Evolutionary conservation across 805 yeast genomes (phyloP).

Genomic region (Priceomyces castillae): DNA sequence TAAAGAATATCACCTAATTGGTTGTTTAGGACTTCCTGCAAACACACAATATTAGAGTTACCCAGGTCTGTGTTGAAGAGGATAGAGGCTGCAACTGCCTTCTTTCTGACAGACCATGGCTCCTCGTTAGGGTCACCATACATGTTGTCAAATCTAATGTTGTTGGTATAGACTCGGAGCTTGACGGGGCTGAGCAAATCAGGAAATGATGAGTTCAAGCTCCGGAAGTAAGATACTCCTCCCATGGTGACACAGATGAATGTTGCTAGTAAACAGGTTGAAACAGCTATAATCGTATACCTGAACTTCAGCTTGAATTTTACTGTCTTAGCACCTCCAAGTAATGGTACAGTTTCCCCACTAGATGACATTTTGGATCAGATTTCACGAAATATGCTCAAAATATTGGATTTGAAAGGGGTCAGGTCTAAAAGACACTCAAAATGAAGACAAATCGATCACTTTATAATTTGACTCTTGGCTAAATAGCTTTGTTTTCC

Average conservation of each 20-base stretch:
- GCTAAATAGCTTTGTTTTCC: no score
- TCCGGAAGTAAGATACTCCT: background rate
- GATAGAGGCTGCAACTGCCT: slow-evolving; percentile 35
- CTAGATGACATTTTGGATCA: background rate
- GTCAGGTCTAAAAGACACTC: no score
- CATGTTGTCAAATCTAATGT: slow-evolving; percentile 44
- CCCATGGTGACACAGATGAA: slow-evolving; percentile 1
- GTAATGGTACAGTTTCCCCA: slow-evolving; percentile 3
- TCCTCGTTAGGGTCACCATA: slow-evolving; percentile 32
- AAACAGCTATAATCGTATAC: background rate
- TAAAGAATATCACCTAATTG: slow-evolving; percentile 27
- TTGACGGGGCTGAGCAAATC: slow-evolving; percentile 9
- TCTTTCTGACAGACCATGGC: slow-evolving; percentile 40
- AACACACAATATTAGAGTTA: slow-evolving; percentile 36
- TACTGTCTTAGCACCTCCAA: background rate
- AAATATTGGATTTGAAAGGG: no score
- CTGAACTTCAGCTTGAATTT: background rate
- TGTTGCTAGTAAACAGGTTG: background rate
- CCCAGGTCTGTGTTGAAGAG: slow-evolving; percentile 30
- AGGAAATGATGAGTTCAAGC: slow-evolving; percentile 2
- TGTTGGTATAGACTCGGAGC: slow-evolving; percentile 38
- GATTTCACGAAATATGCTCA: no score
- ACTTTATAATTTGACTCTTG: no score
- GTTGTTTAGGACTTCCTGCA: slow-evolving; percentile 32
- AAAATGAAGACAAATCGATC: no score